Base-by-base conservation (phyloP, 2,329 filamentous ascomycete genomes). In the Claviceps digitariae region DNA sequence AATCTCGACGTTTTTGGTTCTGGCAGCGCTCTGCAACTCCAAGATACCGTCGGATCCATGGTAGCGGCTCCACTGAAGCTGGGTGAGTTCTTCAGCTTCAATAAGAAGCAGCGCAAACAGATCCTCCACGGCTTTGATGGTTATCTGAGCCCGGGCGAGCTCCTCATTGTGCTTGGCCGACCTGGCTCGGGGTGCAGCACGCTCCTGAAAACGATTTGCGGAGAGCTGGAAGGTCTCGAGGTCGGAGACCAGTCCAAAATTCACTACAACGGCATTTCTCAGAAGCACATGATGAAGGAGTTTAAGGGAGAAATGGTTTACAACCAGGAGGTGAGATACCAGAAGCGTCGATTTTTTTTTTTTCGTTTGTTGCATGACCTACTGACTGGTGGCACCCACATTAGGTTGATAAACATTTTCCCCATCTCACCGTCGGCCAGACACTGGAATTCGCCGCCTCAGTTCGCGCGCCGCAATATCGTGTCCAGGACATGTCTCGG, bases 401-500 rank as follows among this genome's bases (percentile, higher is more conserved):
- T 4, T 47, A 84, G 67, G 74, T 77, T 29, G 85, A 89, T 63
- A 75, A 84, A 29, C 86, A 90, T 63, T 90, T 89, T 57, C 82
- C 86, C 0, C 83, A 86, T n/a, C 70, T 93, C 23, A 87, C 83
- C 0, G 85, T 90, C 12, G 81, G 83, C 1, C 77, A 88, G 58
- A 91, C 86, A 0, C 72, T 91, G 0, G 75, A 80, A 50, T 90
- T 90, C 62, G 87, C 87, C 0, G 75, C 86, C 1, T 78, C 82
- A 50, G 81, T 82, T 1, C 74, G 84, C 51, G 86, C 85, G 0
- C 85, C 86, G 0, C 77, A 79, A 1, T 78, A 83, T 51, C 72
- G 83, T 2, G 74, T 84, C 29, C 72, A 79, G 12, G 82, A 79
- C 29, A 80, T 87, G 61, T 76, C 75, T 2, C 75, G 81, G 2